Conservation (phyloP, 768 basidiomycete genomes). For the Hypholoma sublateritium region DNA sequence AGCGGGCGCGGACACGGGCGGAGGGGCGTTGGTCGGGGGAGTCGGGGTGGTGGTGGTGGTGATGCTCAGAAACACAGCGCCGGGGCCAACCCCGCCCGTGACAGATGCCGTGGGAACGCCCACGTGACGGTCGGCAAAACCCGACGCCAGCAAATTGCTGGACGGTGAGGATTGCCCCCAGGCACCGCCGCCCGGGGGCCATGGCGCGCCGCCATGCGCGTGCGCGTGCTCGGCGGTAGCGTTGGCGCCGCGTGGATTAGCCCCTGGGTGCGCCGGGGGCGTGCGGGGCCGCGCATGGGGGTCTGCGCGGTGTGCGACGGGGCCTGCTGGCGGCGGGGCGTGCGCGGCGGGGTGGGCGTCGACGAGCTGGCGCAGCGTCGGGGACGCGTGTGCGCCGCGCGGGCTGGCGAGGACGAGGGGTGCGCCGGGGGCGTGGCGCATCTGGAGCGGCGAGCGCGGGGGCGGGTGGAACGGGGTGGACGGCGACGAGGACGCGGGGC, state of each 20-base stretch:
- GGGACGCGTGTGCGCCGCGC: neutral
- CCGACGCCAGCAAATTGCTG: neutral
- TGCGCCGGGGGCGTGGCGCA: constrained; percentile 1
- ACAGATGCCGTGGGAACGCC: neutral
- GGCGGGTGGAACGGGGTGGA: constrained; percentile 23
- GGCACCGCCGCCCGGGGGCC: neutral
- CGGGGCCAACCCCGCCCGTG: neutral
- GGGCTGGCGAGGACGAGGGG: constrained; percentile 7
- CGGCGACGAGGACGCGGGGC: constrained; percentile 11
- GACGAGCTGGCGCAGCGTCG: neutral
- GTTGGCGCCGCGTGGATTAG: neutral
- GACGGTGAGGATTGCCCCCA: neutral
- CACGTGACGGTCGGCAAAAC: neutral
- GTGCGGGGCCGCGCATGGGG: neutral
- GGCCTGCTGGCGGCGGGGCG: neutral
- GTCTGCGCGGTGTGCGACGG: neutral
- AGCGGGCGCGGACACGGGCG: neutral
- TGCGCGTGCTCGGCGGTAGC: neutral
- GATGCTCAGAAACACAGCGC: constrained; percentile 3
- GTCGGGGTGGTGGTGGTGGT: constrained; percentile 1
- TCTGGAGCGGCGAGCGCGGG: constrained; percentile 14
- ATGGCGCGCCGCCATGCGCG: neutral
- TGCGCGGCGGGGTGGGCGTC: neutral
- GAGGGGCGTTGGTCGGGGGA: neutral
- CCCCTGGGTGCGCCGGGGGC: neutral